Evolutionary conservation across 2,329 filamentous ascomycete genomes (phyloP).

Genomic region (Diaporthe amygdali): DNA sequence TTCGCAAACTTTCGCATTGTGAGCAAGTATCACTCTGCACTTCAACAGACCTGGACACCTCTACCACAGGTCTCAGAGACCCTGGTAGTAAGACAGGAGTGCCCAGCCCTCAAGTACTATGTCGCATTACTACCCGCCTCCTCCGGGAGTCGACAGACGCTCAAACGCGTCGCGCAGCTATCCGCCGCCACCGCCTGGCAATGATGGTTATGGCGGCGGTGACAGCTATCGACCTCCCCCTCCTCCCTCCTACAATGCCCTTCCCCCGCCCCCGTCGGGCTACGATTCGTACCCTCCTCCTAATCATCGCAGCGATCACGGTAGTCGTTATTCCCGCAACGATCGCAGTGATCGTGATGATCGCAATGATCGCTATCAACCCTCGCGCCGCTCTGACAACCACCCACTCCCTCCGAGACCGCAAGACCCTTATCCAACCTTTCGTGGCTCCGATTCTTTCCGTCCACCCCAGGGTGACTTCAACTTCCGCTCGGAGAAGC

Average conservation of each 20-base stretch:
- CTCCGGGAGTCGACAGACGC: slow-evolving; percentile 23
- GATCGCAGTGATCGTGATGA: slow-evolving; percentile 17
- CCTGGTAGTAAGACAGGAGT: not conserved
- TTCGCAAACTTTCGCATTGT: no score
- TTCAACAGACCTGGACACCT: not conserved
- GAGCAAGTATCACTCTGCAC: slow-evolving; percentile 8
- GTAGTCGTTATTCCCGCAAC: slow-evolving; percentile 12
- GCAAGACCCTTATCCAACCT: not conserved
- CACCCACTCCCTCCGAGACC: slow-evolving; percentile 16
- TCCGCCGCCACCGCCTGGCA: not conserved
- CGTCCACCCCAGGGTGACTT: slow-evolving; percentile 56
- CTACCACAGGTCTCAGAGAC: not conserved
- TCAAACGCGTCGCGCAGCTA: slow-evolving; percentile 16
- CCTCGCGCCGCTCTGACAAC: slow-evolving; percentile 13
- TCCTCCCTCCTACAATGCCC: slow-evolving; percentile 16
- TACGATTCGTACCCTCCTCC: slow-evolving; percentile 17
- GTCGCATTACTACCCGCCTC: slow-evolving; percentile 25
- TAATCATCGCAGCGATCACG: slow-evolving; percentile 17
- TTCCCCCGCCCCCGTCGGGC: slow-evolving; percentile 24
- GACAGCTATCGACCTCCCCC: slow-evolving; percentile 20
- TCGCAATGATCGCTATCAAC: slow-evolving; percentile 26
- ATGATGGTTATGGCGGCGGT: slow-evolving; percentile 4
- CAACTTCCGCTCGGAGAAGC: slow-evolving; percentile 60
- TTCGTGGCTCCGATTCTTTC: slow-evolving; percentile 27
- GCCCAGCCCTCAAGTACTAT: not conserved